Evolutionary conservation across 164 flowering plant genomes (phyloP), one percentile per base, ranked within the genome.

Genomic region (Malania oleifera): DNA sequence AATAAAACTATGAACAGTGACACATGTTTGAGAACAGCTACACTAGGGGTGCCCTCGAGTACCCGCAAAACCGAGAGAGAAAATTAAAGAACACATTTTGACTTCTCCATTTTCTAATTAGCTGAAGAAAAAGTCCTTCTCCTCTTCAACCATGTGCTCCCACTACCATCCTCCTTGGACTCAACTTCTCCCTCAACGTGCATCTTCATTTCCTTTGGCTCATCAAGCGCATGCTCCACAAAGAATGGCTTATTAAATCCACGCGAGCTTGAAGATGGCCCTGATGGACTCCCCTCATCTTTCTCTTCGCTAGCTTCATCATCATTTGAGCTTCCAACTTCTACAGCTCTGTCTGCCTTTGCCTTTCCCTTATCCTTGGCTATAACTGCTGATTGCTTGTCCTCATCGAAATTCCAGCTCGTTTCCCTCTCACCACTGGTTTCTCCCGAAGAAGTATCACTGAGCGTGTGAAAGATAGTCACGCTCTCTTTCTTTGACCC

Each of bases 391-490:
- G 40, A 7, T 1, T 57, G 64, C 38, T 50, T 49, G 1, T 66
- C 69, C 47, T 54, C 67, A 27, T 24, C n/a, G 11, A 34, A 28
- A 26, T 38, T 23, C 57, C 52, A 52, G 48, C 39, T 52, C 13
- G 48, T 47, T 28, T 66, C 75, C 49, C 51, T 59, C 37, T 55
- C 63, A 22, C 64, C 17, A 53, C 67, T 66, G 64, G 70, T 61
- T 59, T 69, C 72, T 52, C 41, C 38, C 0, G 78, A 70, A 57
- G 83, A 72, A 14, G 82, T 58, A 34, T 75, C 78, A 52, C 87
- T 79, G 3, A 68, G 52, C 8, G 85, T 70, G 73, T 86, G 83
- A 59, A 86, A 82, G 39, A 86, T 56, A 0, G 91, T 70, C 11
- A 82, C 75, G 65, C 79, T 81, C 57, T 78, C 89, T 52, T 64